phyloP scores from a whole-genome alignment of 2,329 filamentous ascomycete species.

The Torrubiella hemipterigena region DNA sequence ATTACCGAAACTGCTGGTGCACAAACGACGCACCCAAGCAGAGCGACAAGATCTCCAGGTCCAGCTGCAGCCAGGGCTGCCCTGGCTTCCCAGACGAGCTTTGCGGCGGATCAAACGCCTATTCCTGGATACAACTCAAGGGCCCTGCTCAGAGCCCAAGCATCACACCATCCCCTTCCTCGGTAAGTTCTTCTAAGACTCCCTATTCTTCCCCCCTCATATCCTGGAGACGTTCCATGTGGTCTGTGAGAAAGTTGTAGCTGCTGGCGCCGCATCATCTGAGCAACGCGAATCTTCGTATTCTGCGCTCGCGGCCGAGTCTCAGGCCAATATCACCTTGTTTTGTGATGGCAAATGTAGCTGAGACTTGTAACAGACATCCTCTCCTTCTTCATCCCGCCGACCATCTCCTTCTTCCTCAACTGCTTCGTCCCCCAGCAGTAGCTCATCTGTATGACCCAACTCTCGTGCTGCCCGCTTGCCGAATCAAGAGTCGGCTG shows the following conservation, averaged over 20 bases:
- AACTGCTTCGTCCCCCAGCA: conserved; percentile 14
- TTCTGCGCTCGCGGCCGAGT: conserved; percentile 3
- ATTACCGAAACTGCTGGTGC: conserved; percentile 60
- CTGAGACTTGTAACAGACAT: conserved; percentile 22
- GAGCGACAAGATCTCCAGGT: conserved; percentile 23
- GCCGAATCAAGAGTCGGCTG: background rate
- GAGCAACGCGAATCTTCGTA: too few relatives aligned
- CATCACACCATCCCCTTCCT: conserved; percentile 10
- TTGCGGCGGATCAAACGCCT: conserved; percentile 53
- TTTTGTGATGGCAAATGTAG: conserved; percentile 17
- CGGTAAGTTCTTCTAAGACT: conserved; percentile 14
- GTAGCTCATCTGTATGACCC: conserved; percentile 27
- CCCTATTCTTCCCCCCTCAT: background rate
- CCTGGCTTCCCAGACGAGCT: conserved; percentile 56
- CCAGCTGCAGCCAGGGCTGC: conserved; percentile 45
- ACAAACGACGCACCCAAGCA: conserved; percentile 52
- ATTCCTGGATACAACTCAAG: conserved; percentile 51
- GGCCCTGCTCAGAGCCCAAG: conserved; percentile 10
- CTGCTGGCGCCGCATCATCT: too few relatives aligned
- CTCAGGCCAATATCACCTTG: conserved; percentile 4
- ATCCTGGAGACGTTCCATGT: background rate
- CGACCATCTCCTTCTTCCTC: conserved; percentile 10
- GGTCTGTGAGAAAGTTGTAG: background rate
- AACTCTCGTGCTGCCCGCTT: conserved; percentile 6
- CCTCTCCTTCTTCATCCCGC: conserved; percentile 6